Evolutionary conservation across 2,329 filamentous ascomycete species (phyloP).

Genomic region (Aspergillus candidus): DNA sequence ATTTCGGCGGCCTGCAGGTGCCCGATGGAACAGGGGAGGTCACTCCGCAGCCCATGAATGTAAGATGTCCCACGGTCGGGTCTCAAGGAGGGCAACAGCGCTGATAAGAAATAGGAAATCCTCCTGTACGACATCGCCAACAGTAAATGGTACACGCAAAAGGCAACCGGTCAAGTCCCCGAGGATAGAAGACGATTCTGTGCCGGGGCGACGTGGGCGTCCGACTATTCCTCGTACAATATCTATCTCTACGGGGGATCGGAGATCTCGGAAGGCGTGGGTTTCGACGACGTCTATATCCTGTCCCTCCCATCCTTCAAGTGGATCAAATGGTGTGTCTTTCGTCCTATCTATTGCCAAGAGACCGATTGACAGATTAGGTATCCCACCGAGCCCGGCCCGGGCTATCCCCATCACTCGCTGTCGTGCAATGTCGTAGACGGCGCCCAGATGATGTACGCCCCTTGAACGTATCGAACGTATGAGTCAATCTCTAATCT

Average conservation of each 20-base stretch:
- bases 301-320: not conserved
- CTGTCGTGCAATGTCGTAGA: constrained; percentile 1
- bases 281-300: constrained; percentile 2
- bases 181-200: constrained; percentile 2
- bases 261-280: not conserved
- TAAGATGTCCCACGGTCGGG: not conserved
- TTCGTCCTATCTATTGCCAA: too few species aligned
- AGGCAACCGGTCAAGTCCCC: constrained; percentile 5
- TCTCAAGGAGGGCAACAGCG: too few species aligned
- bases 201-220: constrained; percentile 1
- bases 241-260: constrained; percentile 2
- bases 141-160: constrained; percentile 6
- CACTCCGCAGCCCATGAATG: not conserved
- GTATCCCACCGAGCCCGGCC: not conserved
- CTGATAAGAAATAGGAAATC: not conserved
- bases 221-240: constrained; percentile 6
- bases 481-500: too few species aligned
- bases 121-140: constrained; percentile 4
- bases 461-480: too few species aligned
- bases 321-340: constrained; percentile 4
- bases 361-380: not conserved
- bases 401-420: not conserved
- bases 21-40: not conserved
- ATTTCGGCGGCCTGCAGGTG: constrained; percentile 2
- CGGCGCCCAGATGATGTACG: constrained; percentile 3